Base-by-base conservation (phyloP, 108 stramenopile species). In the Mediolabrus comicus region DNA sequence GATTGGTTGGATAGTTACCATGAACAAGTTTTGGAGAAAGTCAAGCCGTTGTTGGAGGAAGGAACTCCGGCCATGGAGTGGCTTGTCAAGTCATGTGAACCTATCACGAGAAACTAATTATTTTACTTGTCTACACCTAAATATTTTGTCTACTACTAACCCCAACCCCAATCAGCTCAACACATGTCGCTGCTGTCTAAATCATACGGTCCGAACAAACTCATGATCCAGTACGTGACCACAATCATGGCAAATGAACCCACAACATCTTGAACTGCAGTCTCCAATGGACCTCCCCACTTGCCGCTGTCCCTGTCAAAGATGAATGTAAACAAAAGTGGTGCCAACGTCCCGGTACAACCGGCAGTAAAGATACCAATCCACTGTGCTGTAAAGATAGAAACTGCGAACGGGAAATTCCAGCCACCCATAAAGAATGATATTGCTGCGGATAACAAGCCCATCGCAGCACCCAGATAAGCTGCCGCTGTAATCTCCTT, bases 1-100 rank as follows among this genome's bases (percentile, higher is more conserved):
- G 86, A 92, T 62, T 97, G 93, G 92, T 67, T 97, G 63, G 91
- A 97, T 83, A 65, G 75, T 6, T 97, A 97, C 56, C 96, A 97
- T 54, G 72, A 75, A 43, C 72, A 84, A 55, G 89, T 96, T 26
- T 75, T 90, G 29, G 74, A 72, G 35, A 90, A 94, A 57, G 89
- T 96, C 13, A 71, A 78, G 22, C 91, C 95, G 0, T 82, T 89
- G 12, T 61, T 96, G 59, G 85, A 90, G 29, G 70, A 73, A 38
- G 86, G 77, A 38, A 83, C 81, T 62, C 80, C 83, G n/a, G 91
- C 85, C 11, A 77, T 86, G 82, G 71, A 79, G 38, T 95, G 94
- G 94, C 82, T 95, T 13, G 55, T 65, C 36, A 87, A 89, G 53
- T 81, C 84, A 11, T 94, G 92, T 62, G 82, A 74, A 32, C 84